These are phyloP conservation scores for Dictyostelium intermedium DNA, from an alignment of 78 protist genomes.

Conservation along the genomic window DNA sequence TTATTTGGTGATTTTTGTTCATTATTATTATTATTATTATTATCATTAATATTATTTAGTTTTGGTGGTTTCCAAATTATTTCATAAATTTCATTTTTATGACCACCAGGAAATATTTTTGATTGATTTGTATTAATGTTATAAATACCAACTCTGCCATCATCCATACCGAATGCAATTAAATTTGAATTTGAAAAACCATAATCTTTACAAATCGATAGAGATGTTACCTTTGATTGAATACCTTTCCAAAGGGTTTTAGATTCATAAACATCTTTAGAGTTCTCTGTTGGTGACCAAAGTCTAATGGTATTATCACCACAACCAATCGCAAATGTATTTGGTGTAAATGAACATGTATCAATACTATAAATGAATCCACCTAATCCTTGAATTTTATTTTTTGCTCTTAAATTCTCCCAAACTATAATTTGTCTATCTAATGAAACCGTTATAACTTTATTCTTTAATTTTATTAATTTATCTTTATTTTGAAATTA, in stretches of 20 bases:
- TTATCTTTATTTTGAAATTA: background rate
- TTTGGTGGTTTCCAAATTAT: constrained; percentile 1
- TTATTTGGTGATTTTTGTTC: background rate
- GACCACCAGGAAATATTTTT: constrained; percentile 58
- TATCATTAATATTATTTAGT: background rate
- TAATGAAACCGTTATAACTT: constrained; percentile 35
- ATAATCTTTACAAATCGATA: constrained; percentile 6
- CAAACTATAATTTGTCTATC: constrained; percentile 52
- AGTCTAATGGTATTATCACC: constrained; percentile 61
- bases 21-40: background rate
- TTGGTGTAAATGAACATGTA: constrained; percentile 13
- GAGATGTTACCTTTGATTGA: constrained; percentile 55
- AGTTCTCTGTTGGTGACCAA: constrained; percentile 44
- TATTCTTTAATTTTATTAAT: background rate
- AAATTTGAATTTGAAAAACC: background rate
- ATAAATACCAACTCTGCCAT: constrained; percentile 56
- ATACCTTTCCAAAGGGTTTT: constrained; percentile 62
- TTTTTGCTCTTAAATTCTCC: constrained; percentile 22
- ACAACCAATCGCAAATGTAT: constrained; percentile 49
- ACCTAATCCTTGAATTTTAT: constrained; percentile 36
- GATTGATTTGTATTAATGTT: constrained; percentile 23
- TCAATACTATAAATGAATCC: constrained; percentile 55
- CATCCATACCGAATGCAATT: constrained; percentile 77
- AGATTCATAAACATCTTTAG: constrained; percentile 2
- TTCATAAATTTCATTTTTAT: constrained; percentile 52